Conservation (phyloP, 495 filamentous ascomycete species). For the Aspergillus sclerotioniger region DNA sequence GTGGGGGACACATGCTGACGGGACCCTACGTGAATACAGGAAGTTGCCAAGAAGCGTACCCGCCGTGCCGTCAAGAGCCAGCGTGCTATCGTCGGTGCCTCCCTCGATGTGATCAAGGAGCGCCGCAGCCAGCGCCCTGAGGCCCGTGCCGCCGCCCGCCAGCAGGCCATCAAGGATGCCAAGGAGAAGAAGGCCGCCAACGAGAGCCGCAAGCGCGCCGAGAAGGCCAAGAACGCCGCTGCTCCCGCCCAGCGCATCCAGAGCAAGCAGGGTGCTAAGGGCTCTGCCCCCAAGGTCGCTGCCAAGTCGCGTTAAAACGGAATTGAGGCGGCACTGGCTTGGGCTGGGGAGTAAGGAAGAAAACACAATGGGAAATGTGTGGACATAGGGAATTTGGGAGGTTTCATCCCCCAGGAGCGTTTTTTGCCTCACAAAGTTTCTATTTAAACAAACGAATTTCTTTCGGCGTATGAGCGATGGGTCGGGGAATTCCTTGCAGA, state of each 20-base stretch:
- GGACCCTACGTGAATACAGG: constrained; percentile 54
- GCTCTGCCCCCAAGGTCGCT: constrained; percentile 78
- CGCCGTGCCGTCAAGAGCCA: constrained; percentile 98
- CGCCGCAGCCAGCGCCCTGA: constrained; percentile 89
- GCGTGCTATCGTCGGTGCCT: constrained; percentile 98
- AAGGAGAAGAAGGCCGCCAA: constrained; percentile 95
- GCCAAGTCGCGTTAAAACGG: constrained; percentile 79
- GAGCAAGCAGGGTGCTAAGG: constrained; percentile 97
- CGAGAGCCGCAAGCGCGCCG: constrained; percentile 92
- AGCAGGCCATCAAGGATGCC: constrained; percentile 85
- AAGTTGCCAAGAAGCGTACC: constrained; percentile 98
- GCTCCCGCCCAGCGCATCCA: constrained; percentile 75
- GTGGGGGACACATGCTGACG: constrained; percentile 40
- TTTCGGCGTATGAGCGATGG: constrained; percentile 27
- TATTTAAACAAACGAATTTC: constrained; percentile 17
- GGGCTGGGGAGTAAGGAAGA: constrained; percentile 24
- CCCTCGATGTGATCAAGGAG: constrained; percentile 99
- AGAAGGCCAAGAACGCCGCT: constrained; percentile 95
- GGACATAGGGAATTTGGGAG: constrained; percentile 21
- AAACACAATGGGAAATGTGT: constrained; percentile 9
- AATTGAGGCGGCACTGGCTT: constrained; percentile 31
- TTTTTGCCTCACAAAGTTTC: constrained; percentile 8
- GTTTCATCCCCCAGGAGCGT: constrained; percentile 15
- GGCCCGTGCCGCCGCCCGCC: constrained; percentile 88
- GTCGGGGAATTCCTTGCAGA: constrained; percentile 12